Evolutionary conservation across 208 protist genomes (phyloP).

Genomic region (Leishmania arabica): DNA sequence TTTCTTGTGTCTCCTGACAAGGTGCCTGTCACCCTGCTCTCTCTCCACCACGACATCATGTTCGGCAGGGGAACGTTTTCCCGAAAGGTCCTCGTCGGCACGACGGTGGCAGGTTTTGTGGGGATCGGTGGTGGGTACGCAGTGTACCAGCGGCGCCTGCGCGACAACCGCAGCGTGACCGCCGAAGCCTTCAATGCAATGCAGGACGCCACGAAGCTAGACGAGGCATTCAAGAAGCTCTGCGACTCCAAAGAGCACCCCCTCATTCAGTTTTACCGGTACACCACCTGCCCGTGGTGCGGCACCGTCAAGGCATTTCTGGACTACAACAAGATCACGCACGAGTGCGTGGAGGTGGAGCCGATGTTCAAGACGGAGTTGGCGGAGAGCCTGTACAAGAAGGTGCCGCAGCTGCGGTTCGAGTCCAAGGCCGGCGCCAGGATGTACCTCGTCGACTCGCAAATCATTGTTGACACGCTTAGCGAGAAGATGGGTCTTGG

Average conservation of each 20-base stretch:
- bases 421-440: conserved; percentile 43
- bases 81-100: conserved; percentile 45
- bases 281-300: conserved; percentile 93
- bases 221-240: conserved; percentile 53
- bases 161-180: conserved; percentile 75
- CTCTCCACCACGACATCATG: conserved; percentile 23
- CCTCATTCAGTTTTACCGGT: conserved; percentile 72
- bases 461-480: conserved; percentile 81
- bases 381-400: conserved; percentile 77
- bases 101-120: conserved; percentile 32
- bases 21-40: background rate
- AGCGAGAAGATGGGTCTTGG: conserved; percentile 57
- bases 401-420: conserved; percentile 90
- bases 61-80: conserved; percentile 53
- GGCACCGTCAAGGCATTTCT: conserved; percentile 89
- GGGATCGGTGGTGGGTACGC: conserved; percentile 60
- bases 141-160: conserved; percentile 75
- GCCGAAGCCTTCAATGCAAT: conserved; percentile 79
- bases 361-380: conserved; percentile 91
- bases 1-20: background rate
- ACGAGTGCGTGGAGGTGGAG: conserved; percentile 89
- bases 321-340: conserved; percentile 74
- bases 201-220: conserved; percentile 61
- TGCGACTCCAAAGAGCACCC: conserved; percentile 42
- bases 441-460: conserved; percentile 81